A percentile compares a stretch with the other conserved stretches of the same genome.
phyloP scores from a whole-genome alignment of 2,329 filamentous ascomycete genomes.

The Chalara sp. region DNA sequence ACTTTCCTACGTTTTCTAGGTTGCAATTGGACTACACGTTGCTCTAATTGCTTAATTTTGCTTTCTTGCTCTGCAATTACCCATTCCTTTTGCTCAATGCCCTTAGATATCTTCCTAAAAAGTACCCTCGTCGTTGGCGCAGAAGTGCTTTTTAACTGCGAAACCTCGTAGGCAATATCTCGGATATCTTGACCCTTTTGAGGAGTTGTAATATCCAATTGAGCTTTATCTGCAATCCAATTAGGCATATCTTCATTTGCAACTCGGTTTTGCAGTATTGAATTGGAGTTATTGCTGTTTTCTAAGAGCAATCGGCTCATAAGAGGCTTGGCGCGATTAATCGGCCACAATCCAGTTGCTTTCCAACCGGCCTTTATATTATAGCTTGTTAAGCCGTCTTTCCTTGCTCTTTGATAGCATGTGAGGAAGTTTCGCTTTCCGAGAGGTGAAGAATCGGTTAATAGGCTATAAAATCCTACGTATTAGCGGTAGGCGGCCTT shows the following conservation, averaged over 20 bases:
- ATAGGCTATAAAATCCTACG: background rate
- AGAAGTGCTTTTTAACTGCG: too few species aligned
- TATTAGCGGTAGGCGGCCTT: background rate
- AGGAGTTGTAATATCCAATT: background rate
- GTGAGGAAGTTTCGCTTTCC: conserved; percentile 1
- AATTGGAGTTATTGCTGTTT: background rate
- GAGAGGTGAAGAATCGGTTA: conserved; percentile 1
- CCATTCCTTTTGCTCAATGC: too few species aligned
- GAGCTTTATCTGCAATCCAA: background rate
- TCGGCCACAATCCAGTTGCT: background rate
- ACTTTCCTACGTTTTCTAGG: background rate
- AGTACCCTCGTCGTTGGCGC: too few species aligned
- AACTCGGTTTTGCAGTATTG: background rate
- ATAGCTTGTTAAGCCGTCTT: background rate
- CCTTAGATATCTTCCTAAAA: too few species aligned
- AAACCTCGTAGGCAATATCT: too few species aligned
- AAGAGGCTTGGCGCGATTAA: background rate
- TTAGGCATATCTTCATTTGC: background rate
- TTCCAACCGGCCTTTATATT: conserved; percentile 1
- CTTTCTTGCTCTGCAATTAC: too few species aligned
- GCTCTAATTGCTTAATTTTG: too few species aligned
- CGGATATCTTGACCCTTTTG: background rate
- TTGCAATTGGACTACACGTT: too few species aligned
- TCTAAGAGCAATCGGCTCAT: background rate
- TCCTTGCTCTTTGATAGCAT: conserved; percentile 1